A percentile compares a stretch with the other conserved stretches of the same genome.
phyloP scores from a whole-genome alignment of 176 grass and related monocot genomes.

The Rhynchospora pubera region DNA sequence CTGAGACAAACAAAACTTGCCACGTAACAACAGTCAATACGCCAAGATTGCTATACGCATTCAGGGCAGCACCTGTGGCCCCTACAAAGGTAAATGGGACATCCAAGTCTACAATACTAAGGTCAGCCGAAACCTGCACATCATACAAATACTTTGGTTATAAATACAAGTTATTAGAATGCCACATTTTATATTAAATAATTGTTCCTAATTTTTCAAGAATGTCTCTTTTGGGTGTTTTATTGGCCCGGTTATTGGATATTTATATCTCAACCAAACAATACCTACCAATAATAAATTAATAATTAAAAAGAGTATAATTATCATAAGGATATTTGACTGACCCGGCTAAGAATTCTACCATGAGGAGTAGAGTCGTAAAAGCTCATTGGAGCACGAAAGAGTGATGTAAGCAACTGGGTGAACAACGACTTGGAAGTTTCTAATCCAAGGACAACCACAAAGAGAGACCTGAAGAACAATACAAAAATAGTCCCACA shows the following conservation, averaged over 20 bases:
- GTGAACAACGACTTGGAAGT: slow-evolving; percentile 86
- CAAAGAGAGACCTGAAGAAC: slow-evolving; percentile 45
- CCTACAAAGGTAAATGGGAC: slow-evolving; percentile 63
- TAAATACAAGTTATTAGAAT: background rate
- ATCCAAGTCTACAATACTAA: slow-evolving; percentile 87
- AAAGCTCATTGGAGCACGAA: slow-evolving; percentile 82
- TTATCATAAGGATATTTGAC: slow-evolving; percentile 19
- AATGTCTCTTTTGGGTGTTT: background rate
- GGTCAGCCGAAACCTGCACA: slow-evolving; percentile 76
- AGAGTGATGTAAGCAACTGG: slow-evolving; percentile 59
- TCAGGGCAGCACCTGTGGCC: slow-evolving; percentile 41
- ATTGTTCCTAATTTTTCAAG: background rate
- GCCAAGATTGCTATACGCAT: slow-evolving; percentile 70
- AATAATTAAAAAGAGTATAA: background rate
- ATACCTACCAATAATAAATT: background rate
- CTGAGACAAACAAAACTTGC: slow-evolving; percentile 74
- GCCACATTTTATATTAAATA: background rate
- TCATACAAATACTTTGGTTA: background rate
- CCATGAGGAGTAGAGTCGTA: slow-evolving; percentile 90
- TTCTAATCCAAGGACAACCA: slow-evolving; percentile 54
- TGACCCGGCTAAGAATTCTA: slow-evolving; percentile 89
- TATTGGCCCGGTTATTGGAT: background rate
- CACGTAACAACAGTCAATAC: slow-evolving; percentile 82
- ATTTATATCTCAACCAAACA: background rate
- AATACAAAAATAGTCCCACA: slow-evolving; percentile 52